A percentile compares a stretch with the other conserved stretches of the same genome.
Conservation (phyloP, 805 yeast genomes). For the Nadsonia fulvescens region DNA sequence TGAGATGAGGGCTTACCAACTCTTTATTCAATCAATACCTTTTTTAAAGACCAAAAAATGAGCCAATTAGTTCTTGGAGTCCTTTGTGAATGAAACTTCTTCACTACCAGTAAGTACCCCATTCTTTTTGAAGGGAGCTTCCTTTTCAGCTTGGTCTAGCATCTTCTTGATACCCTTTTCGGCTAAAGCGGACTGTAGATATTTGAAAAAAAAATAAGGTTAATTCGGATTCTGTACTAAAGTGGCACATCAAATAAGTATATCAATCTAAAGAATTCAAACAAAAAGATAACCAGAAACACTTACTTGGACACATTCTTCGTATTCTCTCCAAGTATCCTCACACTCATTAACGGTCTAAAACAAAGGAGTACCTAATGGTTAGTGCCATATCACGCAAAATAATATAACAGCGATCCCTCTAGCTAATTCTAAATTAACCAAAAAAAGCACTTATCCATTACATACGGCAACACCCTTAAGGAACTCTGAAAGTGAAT, state of each 20-base stretch:
- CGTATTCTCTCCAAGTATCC: conserved; percentile 74
- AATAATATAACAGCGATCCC: no score
- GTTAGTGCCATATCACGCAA: no score
- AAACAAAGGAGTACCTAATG: no score
- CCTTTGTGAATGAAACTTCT: no score
- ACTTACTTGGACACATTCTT: conserved; percentile 62
- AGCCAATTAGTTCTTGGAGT: no score
- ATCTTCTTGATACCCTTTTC: conserved; percentile 64
- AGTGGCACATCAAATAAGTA: background rate
- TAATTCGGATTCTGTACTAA: conserved; percentile 5
- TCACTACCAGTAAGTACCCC: no score
- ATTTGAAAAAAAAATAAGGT: conserved; percentile 3
- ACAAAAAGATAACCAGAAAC: background rate
- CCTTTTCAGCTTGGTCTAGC: conserved; percentile 76
- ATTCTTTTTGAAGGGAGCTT: conserved; percentile 75
- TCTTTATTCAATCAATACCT: no score
- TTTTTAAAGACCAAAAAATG: no score
- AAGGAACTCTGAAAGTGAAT: no score
- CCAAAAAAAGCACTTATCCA: no score
- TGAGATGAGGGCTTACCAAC: no score
- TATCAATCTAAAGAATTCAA: background rate
- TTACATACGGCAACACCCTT: conserved; percentile 5
- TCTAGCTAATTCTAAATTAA: no score
- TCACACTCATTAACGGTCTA: conserved; percentile 71
- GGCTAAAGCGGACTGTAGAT: conserved; percentile 30